These are phyloP conservation scores for Sugiyamaella paludigena DNA, from an alignment of 1,139 yeast species.

Conservation along the genomic window DNA sequence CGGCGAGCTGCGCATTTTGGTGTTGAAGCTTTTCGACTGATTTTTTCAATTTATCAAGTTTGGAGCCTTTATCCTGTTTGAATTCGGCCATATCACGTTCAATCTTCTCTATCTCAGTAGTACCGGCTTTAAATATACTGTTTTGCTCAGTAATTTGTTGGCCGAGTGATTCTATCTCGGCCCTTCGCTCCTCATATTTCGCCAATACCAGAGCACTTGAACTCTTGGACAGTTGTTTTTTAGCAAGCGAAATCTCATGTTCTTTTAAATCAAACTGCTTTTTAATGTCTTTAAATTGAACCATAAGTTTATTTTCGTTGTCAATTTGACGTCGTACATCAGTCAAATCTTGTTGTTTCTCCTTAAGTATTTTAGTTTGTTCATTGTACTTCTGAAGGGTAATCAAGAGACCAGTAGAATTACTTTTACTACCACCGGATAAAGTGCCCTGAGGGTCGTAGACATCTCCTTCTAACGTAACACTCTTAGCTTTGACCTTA, in stretches of 20 bases:
- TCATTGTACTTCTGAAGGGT: slow-evolving; percentile 67
- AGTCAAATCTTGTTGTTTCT: slow-evolving; percentile 44
- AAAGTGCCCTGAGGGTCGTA: slow-evolving; percentile 96
- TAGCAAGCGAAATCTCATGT: slow-evolving; percentile 65
- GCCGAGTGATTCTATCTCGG: slow-evolving; percentile 50
- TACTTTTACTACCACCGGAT: slow-evolving; percentile 87
- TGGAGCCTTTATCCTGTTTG: slow-evolving; percentile 72
- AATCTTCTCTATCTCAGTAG: slow-evolving; percentile 51
- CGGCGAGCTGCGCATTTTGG: slow-evolving; percentile 40
- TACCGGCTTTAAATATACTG: slow-evolving; percentile 30
- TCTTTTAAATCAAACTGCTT: slow-evolving; percentile 62
- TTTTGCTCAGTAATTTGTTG: slow-evolving; percentile 43
- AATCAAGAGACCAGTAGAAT: slow-evolving; percentile 54
- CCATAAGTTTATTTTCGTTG: slow-evolving; percentile 48
- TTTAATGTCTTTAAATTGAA: slow-evolving; percentile 56
- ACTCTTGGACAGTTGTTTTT: slow-evolving; percentile 59
- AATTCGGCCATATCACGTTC: slow-evolving; percentile 84
- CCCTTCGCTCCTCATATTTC: slow-evolving; percentile 48
- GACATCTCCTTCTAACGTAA: slow-evolving; percentile 88
- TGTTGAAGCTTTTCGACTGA: slow-evolving; percentile 22
- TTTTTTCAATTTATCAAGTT: slow-evolving; percentile 62
- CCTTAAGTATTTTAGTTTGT: slow-evolving; percentile 44
- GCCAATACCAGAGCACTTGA: slow-evolving; percentile 55
- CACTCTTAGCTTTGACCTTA: slow-evolving; percentile 74
- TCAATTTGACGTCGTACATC: slow-evolving; percentile 45